Conservation (phyloP, 371 early-diverging fungal genomes). For the Synchytrium microbalum region DNA sequence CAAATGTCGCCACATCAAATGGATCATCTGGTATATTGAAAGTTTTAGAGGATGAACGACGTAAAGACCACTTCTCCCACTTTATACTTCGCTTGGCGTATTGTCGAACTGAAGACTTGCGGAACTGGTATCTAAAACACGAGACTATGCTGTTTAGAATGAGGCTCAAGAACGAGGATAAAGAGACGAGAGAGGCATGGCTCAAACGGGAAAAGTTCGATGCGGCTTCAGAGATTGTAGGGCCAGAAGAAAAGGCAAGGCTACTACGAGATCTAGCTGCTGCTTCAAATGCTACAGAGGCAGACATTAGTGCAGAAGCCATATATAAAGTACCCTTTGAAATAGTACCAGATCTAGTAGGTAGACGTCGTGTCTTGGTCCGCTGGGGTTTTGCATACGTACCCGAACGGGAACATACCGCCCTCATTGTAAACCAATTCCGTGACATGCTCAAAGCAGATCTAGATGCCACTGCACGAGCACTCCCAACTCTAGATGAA, state of each 20-base stretch:
- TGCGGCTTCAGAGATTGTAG: slow-evolving; percentile 10
- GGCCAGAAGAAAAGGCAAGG: slow-evolving; percentile 42
- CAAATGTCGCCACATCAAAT: slow-evolving; percentile 13
- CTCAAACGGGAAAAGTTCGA: slow-evolving; percentile 40
- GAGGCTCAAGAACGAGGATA: slow-evolving; percentile 37
- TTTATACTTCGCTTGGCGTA: slow-evolving; percentile 90
- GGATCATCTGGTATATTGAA: slow-evolving; percentile 6
- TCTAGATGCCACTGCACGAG: slow-evolving; percentile 60
- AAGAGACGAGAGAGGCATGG: slow-evolving; percentile 33
- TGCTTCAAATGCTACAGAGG: not conserved
- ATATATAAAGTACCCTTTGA: slow-evolving; percentile 71
- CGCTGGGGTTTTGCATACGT: slow-evolving; percentile 77
- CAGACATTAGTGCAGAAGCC: not conserved
- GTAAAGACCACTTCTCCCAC: slow-evolving; percentile 89
- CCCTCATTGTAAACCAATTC: slow-evolving; percentile 74
- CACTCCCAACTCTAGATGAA: slow-evolving; percentile 84
- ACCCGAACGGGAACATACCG: slow-evolving; percentile 54
- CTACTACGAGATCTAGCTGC: slow-evolving; percentile 45
- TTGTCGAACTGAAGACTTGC: slow-evolving; percentile 78
- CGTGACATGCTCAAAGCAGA: slow-evolving; percentile 45
- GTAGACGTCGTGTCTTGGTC: slow-evolving; percentile 61
- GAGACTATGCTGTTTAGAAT: slow-evolving; percentile 77
- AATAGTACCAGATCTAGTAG: slow-evolving; percentile 69
- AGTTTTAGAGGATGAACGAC: slow-evolving; percentile 56
- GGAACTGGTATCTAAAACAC: slow-evolving; percentile 84